A percentile compares a stretch with the other conserved stretches of the same genome.
These are phyloP conservation scores for Lactarius hatsudake DNA, from an alignment of 768 basidiomycete genomes.

Conservation along the genomic window DNA sequence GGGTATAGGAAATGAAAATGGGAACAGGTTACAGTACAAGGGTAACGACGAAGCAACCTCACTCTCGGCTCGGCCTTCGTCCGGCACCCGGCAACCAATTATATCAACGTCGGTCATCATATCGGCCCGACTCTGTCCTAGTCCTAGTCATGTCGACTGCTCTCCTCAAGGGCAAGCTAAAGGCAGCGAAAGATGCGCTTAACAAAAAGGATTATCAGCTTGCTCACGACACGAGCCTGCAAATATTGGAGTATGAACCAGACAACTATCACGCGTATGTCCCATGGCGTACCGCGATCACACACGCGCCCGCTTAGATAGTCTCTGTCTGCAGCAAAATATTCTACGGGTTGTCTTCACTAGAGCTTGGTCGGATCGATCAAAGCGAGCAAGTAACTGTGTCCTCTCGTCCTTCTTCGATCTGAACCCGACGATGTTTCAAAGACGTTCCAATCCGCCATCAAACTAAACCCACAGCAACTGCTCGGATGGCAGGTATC, in stretches of 20 bases:
- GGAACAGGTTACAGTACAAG: neutral
- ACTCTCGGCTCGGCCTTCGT: neutral
- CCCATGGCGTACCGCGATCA: neutral
- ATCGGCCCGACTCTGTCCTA: neutral
- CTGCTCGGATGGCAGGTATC: slow-evolving; percentile 81
- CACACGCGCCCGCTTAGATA: slow-evolving; percentile 4
- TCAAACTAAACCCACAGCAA: slow-evolving; percentile 62
- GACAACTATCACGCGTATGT: slow-evolving; percentile 87
- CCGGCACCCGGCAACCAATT: neutral
- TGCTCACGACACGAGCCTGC: slow-evolving; percentile 64
- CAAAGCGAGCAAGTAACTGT: slow-evolving; percentile 81
- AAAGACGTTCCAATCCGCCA: slow-evolving; percentile 83
- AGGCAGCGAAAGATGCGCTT: slow-evolving; percentile 72
- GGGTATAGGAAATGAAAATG: neutral
- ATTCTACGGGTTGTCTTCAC: slow-evolving; percentile 75
- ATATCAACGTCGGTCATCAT: neutral
- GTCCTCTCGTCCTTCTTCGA: slow-evolving; percentile 1
- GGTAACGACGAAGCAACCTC: neutral
- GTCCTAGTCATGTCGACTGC: slow-evolving; percentile 26
- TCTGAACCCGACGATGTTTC: slow-evolving; percentile 27
- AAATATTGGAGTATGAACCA: slow-evolving; percentile 71
- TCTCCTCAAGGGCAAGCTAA: slow-evolving; percentile 71
- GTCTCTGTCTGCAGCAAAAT: slow-evolving; percentile 58
- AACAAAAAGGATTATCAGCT: slow-evolving; percentile 68
- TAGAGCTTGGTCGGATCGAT: slow-evolving; percentile 68